phyloP scores from a whole-genome alignment of 2,329 filamentous ascomycete genomes.

The Alternaria sp. region DNA sequence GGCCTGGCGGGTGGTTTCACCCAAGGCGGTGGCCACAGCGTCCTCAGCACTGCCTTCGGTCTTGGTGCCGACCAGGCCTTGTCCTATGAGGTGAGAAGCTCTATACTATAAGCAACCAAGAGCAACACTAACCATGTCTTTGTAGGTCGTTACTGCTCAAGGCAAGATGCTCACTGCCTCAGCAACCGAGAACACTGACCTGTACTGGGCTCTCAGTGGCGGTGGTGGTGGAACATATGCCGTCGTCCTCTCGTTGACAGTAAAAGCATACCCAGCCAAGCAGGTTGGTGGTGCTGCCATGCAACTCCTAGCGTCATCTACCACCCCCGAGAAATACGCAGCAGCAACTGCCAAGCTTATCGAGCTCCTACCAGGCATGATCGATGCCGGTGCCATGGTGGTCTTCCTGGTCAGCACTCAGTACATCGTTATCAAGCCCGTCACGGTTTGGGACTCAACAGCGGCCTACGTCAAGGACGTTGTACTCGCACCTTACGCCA shows the following conservation, averaged over 20 bases:
- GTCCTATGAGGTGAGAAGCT: conserved; percentile 34
- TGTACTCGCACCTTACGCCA: conserved; percentile 32
- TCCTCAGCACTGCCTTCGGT: conserved; percentile 30
- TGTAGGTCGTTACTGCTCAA: conserved; percentile 42
- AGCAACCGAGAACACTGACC: conserved; percentile 38
- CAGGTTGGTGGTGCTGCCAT: conserved; percentile 33
- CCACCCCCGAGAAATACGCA: conserved; percentile 25
- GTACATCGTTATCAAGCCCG: conserved; percentile 16
- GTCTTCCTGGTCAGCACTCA: conserved; percentile 24
- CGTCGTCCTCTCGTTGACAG: conserved; percentile 40
- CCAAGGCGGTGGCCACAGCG: conserved; percentile 43
- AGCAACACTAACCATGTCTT: conserved; percentile 27
- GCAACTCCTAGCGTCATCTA: conserved; percentile 27
- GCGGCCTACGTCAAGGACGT: conserved; percentile 28
- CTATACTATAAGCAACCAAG: not conserved
- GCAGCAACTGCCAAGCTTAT: conserved; percentile 19
- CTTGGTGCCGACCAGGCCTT: conserved; percentile 44
- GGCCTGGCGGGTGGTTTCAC: conserved; percentile 45
- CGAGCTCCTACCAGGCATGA: conserved; percentile 28
- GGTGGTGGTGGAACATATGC: conserved; percentile 45
- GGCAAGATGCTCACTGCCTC: conserved; percentile 42
- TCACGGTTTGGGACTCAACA: conserved; percentile 15
- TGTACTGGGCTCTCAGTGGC: conserved; percentile 50
- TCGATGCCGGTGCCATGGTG: conserved; percentile 32
- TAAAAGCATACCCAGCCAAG: conserved; percentile 34